Conservation (phyloP, 441 rosid genomes). For the Biscutella laevigata region DNA sequence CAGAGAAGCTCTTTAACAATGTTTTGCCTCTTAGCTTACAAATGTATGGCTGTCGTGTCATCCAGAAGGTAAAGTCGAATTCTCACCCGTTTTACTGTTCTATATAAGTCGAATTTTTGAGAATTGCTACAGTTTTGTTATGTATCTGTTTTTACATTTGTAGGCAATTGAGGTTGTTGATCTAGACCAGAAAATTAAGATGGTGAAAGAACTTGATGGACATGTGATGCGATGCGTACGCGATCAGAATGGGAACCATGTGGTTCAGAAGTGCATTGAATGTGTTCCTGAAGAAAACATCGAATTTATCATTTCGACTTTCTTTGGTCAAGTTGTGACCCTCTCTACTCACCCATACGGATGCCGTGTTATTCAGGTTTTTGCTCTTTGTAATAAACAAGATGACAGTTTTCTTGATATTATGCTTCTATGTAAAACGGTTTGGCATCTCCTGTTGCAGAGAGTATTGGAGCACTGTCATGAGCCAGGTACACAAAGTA, state of each 20-base stretch:
- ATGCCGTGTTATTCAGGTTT: conserved; percentile 84
- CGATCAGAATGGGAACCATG: conserved; percentile 92
- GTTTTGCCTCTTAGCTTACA: conserved; percentile 68
- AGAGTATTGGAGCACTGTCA: conserved; percentile 75
- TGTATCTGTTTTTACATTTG: neutral
- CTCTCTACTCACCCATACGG: conserved; percentile 92
- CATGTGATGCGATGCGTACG: conserved; percentile 80
- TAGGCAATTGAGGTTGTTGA: conserved; percentile 91
- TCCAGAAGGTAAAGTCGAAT: conserved; percentile 53
- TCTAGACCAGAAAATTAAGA: conserved; percentile 67
- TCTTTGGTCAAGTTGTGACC: conserved; percentile 66
- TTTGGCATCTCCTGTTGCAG: conserved; percentile 29
- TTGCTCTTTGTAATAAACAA: neutral
- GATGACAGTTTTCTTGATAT: neutral
- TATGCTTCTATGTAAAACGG: neutral
- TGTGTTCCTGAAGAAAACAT: conserved; percentile 78
- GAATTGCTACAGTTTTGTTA: neutral
- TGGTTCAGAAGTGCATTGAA: conserved; percentile 76
- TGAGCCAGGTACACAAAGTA: conserved; percentile 49
- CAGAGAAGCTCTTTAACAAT: conserved; percentile 51
- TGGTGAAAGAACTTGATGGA: conserved; percentile 85
- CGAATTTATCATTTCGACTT: conserved; percentile 57
- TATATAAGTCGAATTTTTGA: neutral
- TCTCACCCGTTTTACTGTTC: neutral
- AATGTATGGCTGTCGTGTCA: conserved; percentile 85